Percentiles rank a stretch among this genome's conserved stretches.
Conservation (phyloP, 2,329 filamentous ascomycete species). For the Cladosporium sp. region DNA sequence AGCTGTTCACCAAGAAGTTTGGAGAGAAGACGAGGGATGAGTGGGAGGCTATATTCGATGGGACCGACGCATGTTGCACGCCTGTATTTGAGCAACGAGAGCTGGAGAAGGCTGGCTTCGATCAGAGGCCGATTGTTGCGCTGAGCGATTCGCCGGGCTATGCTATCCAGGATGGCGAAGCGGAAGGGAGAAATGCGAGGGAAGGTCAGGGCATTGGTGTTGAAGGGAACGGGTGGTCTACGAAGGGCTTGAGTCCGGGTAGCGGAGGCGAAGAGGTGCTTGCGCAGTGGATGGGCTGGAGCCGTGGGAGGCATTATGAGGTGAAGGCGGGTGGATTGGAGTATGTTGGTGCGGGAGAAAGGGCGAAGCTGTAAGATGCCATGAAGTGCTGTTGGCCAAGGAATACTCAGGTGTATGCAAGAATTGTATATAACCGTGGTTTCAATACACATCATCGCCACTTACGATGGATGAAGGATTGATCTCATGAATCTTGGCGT, state of each 20-base stretch:
- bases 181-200: slow-evolving; percentile 35
- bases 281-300: slow-evolving; percentile 73
- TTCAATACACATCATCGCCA: too few species aligned
- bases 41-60: slow-evolving; percentile 85
- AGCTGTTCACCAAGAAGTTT: slow-evolving; percentile 61
- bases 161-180: slow-evolving; percentile 47
- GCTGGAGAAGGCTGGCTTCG: slow-evolving; percentile 60
- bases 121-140: slow-evolving; percentile 67
- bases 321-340: slow-evolving; percentile 60
- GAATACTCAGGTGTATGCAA: too few species aligned
- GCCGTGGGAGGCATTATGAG: slow-evolving; percentile 66
- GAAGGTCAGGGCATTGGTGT: slow-evolving; percentile 63
- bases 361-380: background rate
- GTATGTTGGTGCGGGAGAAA: background rate
- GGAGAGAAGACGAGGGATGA: slow-evolving; percentile 65
- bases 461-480: too few species aligned
- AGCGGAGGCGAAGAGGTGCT: slow-evolving; percentile 69
- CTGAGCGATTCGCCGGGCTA: slow-evolving; percentile 66
- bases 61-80: slow-evolving; percentile 88
- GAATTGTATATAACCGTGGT: too few species aligned
- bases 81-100: slow-evolving; percentile 76
- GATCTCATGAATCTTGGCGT: too few species aligned
- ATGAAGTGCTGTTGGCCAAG: too few species aligned
- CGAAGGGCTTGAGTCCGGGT: slow-evolving; percentile 58
- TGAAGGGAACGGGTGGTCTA: slow-evolving; percentile 64